Evolutionary conservation across 768 basidiomycete species (phyloP).

Genomic region (Podaxis sp.): DNA sequence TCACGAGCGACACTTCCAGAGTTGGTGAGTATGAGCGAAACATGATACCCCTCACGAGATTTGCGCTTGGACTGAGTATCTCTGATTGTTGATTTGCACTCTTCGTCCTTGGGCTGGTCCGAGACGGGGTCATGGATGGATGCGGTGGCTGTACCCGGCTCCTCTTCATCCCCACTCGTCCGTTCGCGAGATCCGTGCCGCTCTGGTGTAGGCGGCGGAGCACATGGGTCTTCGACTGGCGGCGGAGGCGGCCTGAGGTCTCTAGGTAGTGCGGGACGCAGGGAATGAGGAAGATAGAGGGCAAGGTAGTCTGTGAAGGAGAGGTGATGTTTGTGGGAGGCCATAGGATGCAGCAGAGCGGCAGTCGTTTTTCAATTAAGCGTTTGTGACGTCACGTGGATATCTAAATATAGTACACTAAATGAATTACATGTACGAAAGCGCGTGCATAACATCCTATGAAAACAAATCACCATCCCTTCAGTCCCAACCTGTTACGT

Average conservation of each 20-base stretch:
- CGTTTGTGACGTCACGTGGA: background rate
- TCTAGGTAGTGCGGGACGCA: conserved; percentile 1
- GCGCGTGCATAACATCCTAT: conserved; percentile 6
- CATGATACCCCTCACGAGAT: conserved; percentile 14
- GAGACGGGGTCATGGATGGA: background rate
- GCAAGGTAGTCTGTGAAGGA: conserved; percentile 10
- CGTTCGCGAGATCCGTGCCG: background rate
- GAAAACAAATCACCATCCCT: background rate
- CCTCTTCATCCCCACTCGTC: background rate
- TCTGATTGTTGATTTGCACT: background rate
- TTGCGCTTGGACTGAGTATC: background rate
- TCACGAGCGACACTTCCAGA: conserved; percentile 53
- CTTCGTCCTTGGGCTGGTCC: too few relatives aligned
- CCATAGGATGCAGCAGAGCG: background rate
- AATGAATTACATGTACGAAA: conserved; percentile 2
- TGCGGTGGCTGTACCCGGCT: background rate
- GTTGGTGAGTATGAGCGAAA: conserved; percentile 37
- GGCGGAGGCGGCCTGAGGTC: background rate
- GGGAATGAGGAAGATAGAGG: background rate
- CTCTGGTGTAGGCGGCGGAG: background rate
- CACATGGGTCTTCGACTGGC: background rate
- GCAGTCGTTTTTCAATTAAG: background rate
- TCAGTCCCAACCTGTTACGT: background rate
- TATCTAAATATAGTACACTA: background rate
- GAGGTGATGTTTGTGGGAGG: background rate